Conservation (phyloP, 83 land plant genomes). For the Picea abies region DNA sequence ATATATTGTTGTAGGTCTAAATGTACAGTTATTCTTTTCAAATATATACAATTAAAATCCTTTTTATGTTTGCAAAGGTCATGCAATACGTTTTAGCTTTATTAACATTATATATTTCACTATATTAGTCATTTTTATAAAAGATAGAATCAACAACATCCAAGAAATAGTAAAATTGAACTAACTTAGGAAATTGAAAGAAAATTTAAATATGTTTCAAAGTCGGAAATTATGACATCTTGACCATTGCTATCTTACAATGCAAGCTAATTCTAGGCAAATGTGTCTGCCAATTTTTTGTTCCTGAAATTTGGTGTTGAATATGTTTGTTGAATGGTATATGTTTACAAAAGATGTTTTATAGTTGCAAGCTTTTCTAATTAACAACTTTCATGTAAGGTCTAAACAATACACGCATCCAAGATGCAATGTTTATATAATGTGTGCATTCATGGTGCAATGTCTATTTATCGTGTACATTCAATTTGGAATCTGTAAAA, state of each 20-base stretch:
- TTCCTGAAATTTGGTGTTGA: neutral
- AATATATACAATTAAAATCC: neutral
- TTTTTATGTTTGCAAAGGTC: neutral
- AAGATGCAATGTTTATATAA: neutral
- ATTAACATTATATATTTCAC: neutral
- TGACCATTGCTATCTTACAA: neutral
- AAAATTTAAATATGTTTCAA: neutral
- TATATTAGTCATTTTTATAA: neutral
- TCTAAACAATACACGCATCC: neutral
- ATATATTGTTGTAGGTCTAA: neutral
- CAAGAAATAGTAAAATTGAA: neutral
- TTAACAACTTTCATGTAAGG: neutral
- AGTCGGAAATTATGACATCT: neutral
- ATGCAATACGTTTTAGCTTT: neutral
- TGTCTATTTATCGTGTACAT: too few species aligned
- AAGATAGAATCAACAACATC: neutral
- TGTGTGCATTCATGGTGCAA: too few species aligned
- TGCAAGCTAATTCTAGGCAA: neutral
- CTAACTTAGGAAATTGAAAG: neutral
- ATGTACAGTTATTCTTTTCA: neutral
- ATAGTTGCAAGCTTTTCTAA: neutral
- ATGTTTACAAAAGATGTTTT: neutral
- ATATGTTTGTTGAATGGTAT: neutral
- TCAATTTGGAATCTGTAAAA: too few species aligned
- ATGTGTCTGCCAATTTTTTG: neutral